These are phyloP conservation scores for Lavandula angustifolia DNA, from an alignment of 257 asterid genomes.

Conservation along the genomic window DNA sequence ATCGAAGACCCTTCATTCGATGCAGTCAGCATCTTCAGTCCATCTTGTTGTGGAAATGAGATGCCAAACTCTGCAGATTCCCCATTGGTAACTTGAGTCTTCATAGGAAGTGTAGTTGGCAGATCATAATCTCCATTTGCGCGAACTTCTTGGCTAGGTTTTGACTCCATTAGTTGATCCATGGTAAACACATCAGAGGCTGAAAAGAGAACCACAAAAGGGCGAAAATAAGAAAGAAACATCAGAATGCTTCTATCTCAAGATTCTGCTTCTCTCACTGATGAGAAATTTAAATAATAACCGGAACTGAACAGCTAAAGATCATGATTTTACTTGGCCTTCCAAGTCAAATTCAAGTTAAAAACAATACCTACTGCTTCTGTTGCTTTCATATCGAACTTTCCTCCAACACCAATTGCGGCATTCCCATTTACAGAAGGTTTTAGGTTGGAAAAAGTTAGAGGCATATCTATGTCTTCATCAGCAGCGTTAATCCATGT, in stretches of 20 bases:
- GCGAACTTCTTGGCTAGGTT: slow-evolving; percentile 30
- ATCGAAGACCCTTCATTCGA: slow-evolving; percentile 37
- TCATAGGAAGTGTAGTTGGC: slow-evolving; percentile 29
- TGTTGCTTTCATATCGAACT: slow-evolving; percentile 22
- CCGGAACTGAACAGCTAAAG: neutral
- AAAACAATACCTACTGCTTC: slow-evolving; percentile 40
- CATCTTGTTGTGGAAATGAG: slow-evolving; percentile 45
- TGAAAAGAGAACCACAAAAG: neutral
- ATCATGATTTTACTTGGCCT: neutral
- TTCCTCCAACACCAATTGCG: slow-evolving; percentile 25
- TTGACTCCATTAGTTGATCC: slow-evolving; percentile 34
- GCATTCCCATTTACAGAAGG: slow-evolving; percentile 31
- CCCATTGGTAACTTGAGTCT: slow-evolving; percentile 37
- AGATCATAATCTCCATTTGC: slow-evolving; percentile 30
- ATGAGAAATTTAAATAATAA: neutral
- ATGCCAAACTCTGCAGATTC: slow-evolving; percentile 31
- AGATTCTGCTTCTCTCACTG: neutral
- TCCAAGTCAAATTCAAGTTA: neutral
- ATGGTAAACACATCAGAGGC: slow-evolving; percentile 26
- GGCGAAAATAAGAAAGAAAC: neutral
- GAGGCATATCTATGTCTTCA: slow-evolving; percentile 20
- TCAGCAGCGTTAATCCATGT: slow-evolving; percentile 6
- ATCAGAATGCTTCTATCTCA: neutral
- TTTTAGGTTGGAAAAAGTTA: slow-evolving; percentile 27
- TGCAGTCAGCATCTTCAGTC: slow-evolving; percentile 44